Evolutionary conservation across 2,329 filamentous ascomycete genomes (phyloP).

Genomic region (Periconia sp.): DNA sequence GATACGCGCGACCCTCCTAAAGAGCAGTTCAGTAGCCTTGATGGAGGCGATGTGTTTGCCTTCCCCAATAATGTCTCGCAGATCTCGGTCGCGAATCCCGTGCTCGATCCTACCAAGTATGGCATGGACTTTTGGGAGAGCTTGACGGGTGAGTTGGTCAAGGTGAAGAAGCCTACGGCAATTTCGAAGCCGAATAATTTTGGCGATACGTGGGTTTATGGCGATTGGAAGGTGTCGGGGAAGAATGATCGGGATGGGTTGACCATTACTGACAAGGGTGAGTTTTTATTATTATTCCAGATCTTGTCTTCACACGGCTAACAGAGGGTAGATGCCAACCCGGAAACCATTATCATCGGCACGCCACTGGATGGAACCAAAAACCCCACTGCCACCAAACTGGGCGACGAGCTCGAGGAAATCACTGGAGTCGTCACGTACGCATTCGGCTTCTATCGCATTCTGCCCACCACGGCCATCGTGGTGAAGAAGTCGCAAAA

Average conservation of each 20-base stretch:
- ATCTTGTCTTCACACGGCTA: background rate
- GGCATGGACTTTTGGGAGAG: slow-evolving; percentile 77
- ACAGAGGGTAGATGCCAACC: slow-evolving; percentile 62
- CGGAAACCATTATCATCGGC: slow-evolving; percentile 68
- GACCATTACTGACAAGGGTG: slow-evolving; percentile 61
- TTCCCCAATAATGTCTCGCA: slow-evolving; percentile 64
- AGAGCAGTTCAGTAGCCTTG: slow-evolving; percentile 62
- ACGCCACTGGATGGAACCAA: slow-evolving; percentile 64
- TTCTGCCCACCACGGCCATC: slow-evolving; percentile 64
- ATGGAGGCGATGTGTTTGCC: slow-evolving; percentile 65
- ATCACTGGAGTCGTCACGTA: slow-evolving; percentile 70
- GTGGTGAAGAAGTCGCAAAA: slow-evolving; percentile 49
- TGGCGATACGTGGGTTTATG: slow-evolving; percentile 70
- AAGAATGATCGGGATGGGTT: slow-evolving; percentile 65
- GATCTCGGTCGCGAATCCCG: slow-evolving; percentile 62
- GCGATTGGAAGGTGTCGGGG: slow-evolving; percentile 65
- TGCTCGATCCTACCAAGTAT: slow-evolving; percentile 61
- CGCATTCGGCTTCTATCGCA: slow-evolving; percentile 68
- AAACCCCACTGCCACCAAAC: slow-evolving; percentile 61
- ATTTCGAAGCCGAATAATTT: slow-evolving; percentile 64
- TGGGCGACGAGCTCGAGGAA: slow-evolving; percentile 66
- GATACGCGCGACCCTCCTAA: slow-evolving; percentile 61
- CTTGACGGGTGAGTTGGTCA: slow-evolving; percentile 67
- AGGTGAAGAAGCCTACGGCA: slow-evolving; percentile 58
- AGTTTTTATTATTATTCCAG: slow-evolving; percentile 3